Evolutionary conservation across 2,329 filamentous ascomycete genomes (phyloP), one percentile per base, ranked within the genome.

Genomic region (Nothophaeocryptopus gaeumannii): DNA sequence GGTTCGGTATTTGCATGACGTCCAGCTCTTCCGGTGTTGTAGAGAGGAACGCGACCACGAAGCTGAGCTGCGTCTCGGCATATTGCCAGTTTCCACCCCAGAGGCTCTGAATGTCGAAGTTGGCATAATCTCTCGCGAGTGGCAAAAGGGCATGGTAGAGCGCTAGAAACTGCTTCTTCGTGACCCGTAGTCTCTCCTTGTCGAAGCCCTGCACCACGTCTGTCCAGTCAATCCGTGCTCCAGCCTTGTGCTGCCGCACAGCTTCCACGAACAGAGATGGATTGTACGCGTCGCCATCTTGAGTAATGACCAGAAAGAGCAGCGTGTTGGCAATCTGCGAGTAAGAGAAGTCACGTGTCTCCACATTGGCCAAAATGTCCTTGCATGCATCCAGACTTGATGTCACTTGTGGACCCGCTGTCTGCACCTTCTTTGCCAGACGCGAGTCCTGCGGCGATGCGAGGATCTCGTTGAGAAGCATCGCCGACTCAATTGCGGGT

Each of bases 41-140:
- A 3, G 87, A 88, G 15, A 92, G 78, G 67, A 92, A 96, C 13
- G 90, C 90, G 56, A 86, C 86, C 46, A 97, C 82, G 67, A 97
- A 96, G n/a, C 91, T 95, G 32, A 99, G 75, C 58, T 97, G 92
- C 0, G 93, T 89, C 55, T 95, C 84, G 11, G 86, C 81, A 59
- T 95, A 82, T 55, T 85, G 83, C 92, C 95, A 99, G 35, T 54
- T 47, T 7, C 91, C 91, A 51, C 91, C 91, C 91, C 93, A 97
- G 15, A 99, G 75, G 34, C 79, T 80, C 67, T 96, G 90, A 38
- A 99, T 86, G 65, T 96, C 89, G 60, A 97, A 83, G 20, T 75
- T 74, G 12, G 79, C 73, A 40, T 81, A 74, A 8, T 80, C 78
- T 30, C 73, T 69, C 2, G 90, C 88, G 47, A 93, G 76, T 1